Conservation (phyloP, 139 green algal genomes). For the Choricystis sp. region DNA sequence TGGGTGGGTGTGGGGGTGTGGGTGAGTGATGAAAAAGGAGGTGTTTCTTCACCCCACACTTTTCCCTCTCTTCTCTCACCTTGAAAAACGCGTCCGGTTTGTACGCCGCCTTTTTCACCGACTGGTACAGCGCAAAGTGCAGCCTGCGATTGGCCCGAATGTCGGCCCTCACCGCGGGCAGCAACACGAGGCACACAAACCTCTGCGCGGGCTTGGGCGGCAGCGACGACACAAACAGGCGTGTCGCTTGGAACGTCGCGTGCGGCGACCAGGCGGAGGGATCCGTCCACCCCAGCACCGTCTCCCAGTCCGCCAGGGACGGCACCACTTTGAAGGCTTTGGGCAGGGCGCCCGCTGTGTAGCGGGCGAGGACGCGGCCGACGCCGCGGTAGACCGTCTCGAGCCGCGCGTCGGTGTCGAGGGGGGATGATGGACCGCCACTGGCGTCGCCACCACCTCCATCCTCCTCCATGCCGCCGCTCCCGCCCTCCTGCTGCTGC, state of each 20-base stretch:
- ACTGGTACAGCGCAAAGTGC: conserved; percentile 93
- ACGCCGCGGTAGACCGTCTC: conserved; percentile 52
- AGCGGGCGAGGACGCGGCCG: conserved; percentile 45
- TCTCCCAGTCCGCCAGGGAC: conserved; percentile 90
- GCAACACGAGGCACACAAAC: conserved; percentile 88
- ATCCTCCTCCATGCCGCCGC: background rate
- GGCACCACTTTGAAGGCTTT: conserved; percentile 99
- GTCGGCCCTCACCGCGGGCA: conserved; percentile 75
- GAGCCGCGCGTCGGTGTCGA: conserved; percentile 60
- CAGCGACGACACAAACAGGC: conserved; percentile 93
- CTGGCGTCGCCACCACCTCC: conserved; percentile 1
- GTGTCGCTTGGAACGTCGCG: conserved; percentile 76
- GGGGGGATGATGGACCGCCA: background rate
- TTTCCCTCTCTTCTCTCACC: conserved; percentile 12
- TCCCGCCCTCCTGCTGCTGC: conserved; percentile 5
- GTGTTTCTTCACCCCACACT: background rate
- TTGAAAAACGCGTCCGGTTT: conserved; percentile 98
- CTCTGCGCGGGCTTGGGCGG: conserved; percentile 39
- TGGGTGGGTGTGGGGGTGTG: too few species aligned
- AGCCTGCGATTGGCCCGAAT: conserved; percentile 69
- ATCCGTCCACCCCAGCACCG: conserved; percentile 85
- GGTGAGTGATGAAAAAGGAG: background rate
- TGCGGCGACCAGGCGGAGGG: conserved; percentile 73
- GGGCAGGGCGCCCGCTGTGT: conserved; percentile 71
- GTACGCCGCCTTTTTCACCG: conserved; percentile 94